phyloP scores from a whole-genome alignment of 2,329 filamentous ascomycete species.

The Colletotrichum australisinense region DNA sequence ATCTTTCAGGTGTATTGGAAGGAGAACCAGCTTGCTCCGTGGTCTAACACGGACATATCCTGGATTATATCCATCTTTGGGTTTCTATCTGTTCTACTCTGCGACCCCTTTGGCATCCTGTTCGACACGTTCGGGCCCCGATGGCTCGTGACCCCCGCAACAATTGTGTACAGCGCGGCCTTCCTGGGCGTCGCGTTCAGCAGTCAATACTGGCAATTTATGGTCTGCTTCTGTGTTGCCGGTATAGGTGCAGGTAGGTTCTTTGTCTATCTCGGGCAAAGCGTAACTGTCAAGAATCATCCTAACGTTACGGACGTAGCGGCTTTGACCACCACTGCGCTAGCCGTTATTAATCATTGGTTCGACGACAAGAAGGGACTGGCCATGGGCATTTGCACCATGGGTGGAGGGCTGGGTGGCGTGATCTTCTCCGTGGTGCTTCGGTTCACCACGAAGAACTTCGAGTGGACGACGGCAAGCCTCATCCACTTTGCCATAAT shows the following conservation, averaged over 20 bases:
- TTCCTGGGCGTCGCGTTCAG: constrained; percentile 44
- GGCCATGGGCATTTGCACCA: constrained; percentile 41
- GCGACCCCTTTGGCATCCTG: constrained; percentile 37
- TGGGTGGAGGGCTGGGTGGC: constrained; percentile 44
- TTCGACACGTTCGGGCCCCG: constrained; percentile 39
- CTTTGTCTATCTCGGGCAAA: background rate
- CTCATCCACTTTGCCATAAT: constrained; percentile 41
- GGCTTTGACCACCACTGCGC: constrained; percentile 40
- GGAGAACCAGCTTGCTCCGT: constrained; percentile 37
- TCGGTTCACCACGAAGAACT: constrained; percentile 39
- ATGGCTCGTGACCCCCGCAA: constrained; percentile 37
- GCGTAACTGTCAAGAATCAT: background rate
- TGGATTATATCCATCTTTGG: constrained; percentile 45
- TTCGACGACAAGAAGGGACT: constrained; percentile 38
- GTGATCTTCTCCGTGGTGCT: constrained; percentile 44
- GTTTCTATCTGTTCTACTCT: constrained; percentile 42
- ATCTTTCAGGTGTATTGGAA: constrained; percentile 45
- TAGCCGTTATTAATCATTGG: constrained; percentile 43
- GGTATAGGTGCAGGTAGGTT: constrained; percentile 41
- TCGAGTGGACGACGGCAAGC: constrained; percentile 38
- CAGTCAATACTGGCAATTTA: constrained; percentile 41
- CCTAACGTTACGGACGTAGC: constrained; percentile 33
- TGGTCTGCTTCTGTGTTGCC: constrained; percentile 43
- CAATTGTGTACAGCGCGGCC: constrained; percentile 38
- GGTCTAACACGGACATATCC: constrained; percentile 37